These are phyloP conservation scores for Amaranthus hypochondriacus DNA, from an alignment of 148 eudicot genomes.

Conservation along the genomic window DNA sequence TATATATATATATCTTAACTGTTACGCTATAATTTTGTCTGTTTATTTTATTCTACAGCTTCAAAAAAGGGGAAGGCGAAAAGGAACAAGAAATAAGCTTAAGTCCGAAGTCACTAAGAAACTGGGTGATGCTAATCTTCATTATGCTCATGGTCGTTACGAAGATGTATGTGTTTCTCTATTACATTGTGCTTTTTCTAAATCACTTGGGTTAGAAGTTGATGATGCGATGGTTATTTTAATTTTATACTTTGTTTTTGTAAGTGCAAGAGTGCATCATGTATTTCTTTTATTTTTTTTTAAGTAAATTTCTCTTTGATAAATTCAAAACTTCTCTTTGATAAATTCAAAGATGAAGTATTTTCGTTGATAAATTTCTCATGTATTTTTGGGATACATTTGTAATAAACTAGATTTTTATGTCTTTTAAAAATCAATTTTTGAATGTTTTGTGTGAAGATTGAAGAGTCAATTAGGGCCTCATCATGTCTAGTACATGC, in stretches of 20 bases:
- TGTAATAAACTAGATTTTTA: background rate
- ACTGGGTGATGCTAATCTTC: constrained; percentile 86
- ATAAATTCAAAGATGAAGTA: background rate
- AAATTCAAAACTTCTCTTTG: no score
- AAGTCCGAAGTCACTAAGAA: constrained; percentile 61
- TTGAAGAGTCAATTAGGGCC: background rate
- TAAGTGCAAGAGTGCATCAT: no score
- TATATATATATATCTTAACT: no score
- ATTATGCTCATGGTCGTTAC: constrained; percentile 65
- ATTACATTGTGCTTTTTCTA: constrained; percentile 3
- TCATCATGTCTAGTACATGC: background rate
- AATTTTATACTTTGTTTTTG: no score
- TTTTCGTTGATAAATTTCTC: background rate
- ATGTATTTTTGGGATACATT: background rate
- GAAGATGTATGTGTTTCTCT: constrained; percentile 54
- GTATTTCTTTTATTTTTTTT: no score
- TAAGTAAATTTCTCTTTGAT: no score
- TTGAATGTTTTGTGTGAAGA: background rate
- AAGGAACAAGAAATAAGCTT: constrained; percentile 67
- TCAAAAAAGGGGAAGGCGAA: constrained; percentile 72
- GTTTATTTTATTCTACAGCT: constrained; percentile 26
- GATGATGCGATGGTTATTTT: background rate
- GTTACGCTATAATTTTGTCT: background rate
- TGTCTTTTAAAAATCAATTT: background rate
- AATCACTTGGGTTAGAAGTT: background rate